Percentiles rank a stretch among this genome's conserved stretches.
phyloP scores from a whole-genome alignment of 352 stramenopile species.

The Phytophthora cryptogea region DNA sequence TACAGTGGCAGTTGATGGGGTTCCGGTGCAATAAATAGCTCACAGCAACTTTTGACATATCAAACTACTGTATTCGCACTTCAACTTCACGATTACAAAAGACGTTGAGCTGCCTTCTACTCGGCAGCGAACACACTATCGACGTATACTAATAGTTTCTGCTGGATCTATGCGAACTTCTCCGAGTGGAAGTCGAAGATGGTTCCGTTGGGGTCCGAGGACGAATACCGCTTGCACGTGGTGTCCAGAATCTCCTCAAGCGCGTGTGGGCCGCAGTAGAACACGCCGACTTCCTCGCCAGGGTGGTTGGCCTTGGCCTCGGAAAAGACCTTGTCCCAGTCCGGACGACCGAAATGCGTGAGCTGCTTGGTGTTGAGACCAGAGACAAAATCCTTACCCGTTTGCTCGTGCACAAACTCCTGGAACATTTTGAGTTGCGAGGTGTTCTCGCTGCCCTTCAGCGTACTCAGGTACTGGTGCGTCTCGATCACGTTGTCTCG shows the following conservation, averaged over 20 bases:
- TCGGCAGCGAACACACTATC: constrained; percentile 26
- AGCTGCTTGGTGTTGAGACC: constrained; percentile 79
- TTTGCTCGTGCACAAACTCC: constrained; percentile 81
- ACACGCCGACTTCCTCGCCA: constrained; percentile 83
- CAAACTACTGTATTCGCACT: constrained; percentile 18
- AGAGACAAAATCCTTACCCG: constrained; percentile 80
- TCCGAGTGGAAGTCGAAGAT: constrained; percentile 87
- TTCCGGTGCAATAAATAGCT: too few relatives aligned
- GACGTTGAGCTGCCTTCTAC: constrained; percentile 19
- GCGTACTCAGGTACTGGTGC: constrained; percentile 84
- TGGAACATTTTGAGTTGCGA: constrained; percentile 86
- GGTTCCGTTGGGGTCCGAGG: constrained; percentile 50
- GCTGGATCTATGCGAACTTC: constrained; percentile 68
- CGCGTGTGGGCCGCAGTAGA: constrained; percentile 82
- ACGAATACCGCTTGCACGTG: constrained; percentile 75
- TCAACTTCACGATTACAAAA: constrained; percentile 23
- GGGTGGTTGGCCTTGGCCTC: constrained; percentile 51
- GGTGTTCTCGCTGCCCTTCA: constrained; percentile 74
- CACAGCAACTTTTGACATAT: not conserved
- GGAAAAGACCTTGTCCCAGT: constrained; percentile 83
- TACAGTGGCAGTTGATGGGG: constrained; percentile 5
- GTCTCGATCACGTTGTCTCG: constrained; percentile 79
- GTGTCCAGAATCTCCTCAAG: constrained; percentile 80
- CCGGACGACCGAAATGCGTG: constrained; percentile 85
- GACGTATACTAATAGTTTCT: constrained; percentile 14